Base-by-base conservation (phyloP, 768 basidiomycete genomes). In the Mycena amicta region DNA sequence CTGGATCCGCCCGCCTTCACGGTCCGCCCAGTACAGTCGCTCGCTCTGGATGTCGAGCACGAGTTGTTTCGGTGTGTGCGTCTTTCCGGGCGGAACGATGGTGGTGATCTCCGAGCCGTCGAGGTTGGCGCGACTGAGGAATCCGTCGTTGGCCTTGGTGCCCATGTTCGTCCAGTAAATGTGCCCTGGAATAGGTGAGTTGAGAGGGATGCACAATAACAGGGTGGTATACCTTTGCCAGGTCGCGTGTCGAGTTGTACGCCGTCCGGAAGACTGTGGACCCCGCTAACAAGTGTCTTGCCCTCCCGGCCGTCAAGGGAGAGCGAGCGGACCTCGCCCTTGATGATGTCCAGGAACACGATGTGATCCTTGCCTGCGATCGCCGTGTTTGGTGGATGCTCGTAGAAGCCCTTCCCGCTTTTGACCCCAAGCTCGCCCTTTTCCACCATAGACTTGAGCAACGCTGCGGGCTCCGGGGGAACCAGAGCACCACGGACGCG, bases 111-210 rank as follows among this genome's bases (percentile, higher is more conserved):
- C 37, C 6, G 53, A 57, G 6, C 63, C 63, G 41, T 64, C 63
- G 28, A 61, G 43, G 45, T 64, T 61, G 23, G 50, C n/a, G 52
- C 63, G 59, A 11, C 56, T 57, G 15, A 64, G 39, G 53, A 50
- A 58, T 18, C 59, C 63, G 29, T 61, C 59, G 53, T 58, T 53
- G 4, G 43, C 59, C 20, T 20, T 50, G 15, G 55, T 27, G 45
- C 63, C 63, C 63, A 64, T 64, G 50, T 58, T 57, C 16, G 63
- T 61, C 56, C 59, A 61, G 50, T 64, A 64, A 3, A 64, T 52
- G 45, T 64, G 63, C 0, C 62, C 61, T 62, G 30, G 13, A 51
- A 12, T 13, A 29, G 16, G 27, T n/a, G 6, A 26, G 23, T 18
- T 16, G 26, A 27, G 45, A 13, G n/a, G n/a, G n/a, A 8, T 30